Conservation (phyloP, 2,329 filamentous ascomycete genomes). For the Alternaria solani region DNA sequence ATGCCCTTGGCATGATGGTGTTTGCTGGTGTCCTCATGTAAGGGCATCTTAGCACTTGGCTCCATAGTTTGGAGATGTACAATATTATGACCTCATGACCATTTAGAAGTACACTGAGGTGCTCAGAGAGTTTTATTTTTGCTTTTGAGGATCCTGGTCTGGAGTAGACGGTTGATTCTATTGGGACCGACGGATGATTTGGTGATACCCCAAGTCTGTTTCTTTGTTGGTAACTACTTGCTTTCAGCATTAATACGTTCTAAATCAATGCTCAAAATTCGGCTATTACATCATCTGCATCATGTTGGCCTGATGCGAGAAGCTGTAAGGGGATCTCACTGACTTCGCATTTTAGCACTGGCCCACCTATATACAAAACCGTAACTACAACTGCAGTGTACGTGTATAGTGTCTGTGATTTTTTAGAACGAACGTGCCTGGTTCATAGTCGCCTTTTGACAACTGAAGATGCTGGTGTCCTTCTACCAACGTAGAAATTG, state of each 20-base stretch:
- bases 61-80: background rate
- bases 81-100: slow-evolving; percentile 11
- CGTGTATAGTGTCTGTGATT: background rate
- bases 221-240: background rate
- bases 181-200: background rate
- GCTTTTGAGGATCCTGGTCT: background rate
- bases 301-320: background rate
- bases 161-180: background rate
- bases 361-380: background rate
- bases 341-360: too few relatives aligned
- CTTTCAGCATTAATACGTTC: background rate
- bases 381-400: background rate
- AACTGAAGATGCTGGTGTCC: background rate
- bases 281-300: background rate
- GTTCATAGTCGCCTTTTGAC: background rate
- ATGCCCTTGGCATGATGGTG: slow-evolving; percentile 50
- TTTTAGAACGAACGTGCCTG: background rate
- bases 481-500: background rate
- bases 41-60: background rate
- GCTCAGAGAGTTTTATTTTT: background rate
- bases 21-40: slow-evolving; percentile 36
- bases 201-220: background rate
- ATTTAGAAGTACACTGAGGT: background rate
- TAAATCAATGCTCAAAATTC: background rate
- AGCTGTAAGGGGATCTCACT: background rate